Conservation (phyloP, 192 early-diverging fungal species). For the Dissophora globulifera region DNA sequence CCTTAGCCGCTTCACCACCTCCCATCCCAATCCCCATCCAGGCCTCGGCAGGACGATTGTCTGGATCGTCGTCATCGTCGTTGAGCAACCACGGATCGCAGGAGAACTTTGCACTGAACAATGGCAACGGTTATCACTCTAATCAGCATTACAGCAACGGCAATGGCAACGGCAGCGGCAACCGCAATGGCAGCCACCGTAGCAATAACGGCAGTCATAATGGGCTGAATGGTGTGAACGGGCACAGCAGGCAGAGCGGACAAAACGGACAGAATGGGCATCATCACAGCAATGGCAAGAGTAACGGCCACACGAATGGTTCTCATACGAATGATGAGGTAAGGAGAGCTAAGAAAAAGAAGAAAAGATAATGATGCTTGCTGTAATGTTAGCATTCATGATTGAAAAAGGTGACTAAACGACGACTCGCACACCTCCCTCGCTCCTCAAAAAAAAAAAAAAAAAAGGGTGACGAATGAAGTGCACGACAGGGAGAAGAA, state of each 20-base stretch:
- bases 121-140: not conserved
- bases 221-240: too few species aligned
- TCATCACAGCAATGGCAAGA: slow-evolving; percentile 12
- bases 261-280: not conserved
- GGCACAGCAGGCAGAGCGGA: too few species aligned
- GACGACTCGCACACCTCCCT: too few species aligned
- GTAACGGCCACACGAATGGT: slow-evolving; percentile 12
- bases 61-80: not conserved
- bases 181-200: not conserved
- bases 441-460: too few species aligned
- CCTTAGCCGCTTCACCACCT: not conserved
- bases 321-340: slow-evolving; percentile 18
- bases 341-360: not conserved
- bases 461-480: too few species aligned
- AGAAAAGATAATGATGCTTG: not conserved
- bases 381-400: too few species aligned
- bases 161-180: not conserved
- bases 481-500: not conserved
- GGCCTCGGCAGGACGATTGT: not conserved
- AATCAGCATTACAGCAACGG: not conserved
- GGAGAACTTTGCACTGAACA: not conserved
- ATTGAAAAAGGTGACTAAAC: too few species aligned
- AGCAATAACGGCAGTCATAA: not conserved
- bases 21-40: slow-evolving; percentile 3
- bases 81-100: slow-evolving; percentile 8